Evolutionary conservation across 345 rosid species (phyloP).

Genomic region (Geranium brycei): DNA sequence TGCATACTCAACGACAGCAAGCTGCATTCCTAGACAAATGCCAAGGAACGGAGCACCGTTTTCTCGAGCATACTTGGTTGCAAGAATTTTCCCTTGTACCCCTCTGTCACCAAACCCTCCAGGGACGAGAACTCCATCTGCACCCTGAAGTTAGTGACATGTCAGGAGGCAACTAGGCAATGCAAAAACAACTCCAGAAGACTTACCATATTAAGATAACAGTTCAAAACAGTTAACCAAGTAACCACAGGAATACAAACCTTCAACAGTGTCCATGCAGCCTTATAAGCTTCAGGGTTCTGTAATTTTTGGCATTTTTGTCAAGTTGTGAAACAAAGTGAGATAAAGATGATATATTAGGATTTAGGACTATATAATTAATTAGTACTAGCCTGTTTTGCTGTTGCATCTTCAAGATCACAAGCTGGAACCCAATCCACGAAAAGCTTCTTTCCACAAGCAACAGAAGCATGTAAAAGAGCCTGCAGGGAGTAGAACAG

Average conservation of each 20-base stretch:
- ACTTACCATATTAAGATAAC: background rate
- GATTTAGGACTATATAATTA: background rate
- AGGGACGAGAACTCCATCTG: constrained; percentile 89
- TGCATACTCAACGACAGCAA: constrained; percentile 86
- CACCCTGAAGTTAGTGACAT: constrained; percentile 39
- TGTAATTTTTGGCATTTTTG: constrained; percentile 21
- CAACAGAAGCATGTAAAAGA: constrained; percentile 89
- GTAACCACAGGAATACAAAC: constrained; percentile 22
- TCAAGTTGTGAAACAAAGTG: constrained; percentile 14
- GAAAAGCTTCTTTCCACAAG: constrained; percentile 53
- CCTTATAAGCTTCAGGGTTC: constrained; percentile 63
- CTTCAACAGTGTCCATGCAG: constrained; percentile 72
- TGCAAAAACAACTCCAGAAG: background rate
- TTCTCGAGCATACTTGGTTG: constrained; percentile 87
- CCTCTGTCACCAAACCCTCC: constrained; percentile 99
- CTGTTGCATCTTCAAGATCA: constrained; percentile 55
- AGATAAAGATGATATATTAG: background rate
- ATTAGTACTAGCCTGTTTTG: constrained; percentile 38
- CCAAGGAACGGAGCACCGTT: constrained; percentile 79
- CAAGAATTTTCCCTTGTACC: constrained; percentile 80
- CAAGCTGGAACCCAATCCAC: constrained; percentile 86
- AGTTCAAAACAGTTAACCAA: constrained; percentile 1
- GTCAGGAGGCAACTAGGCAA: constrained; percentile 6
- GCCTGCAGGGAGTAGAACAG: constrained; percentile 38
- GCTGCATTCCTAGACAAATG: constrained; percentile 95